Percentiles rank a stretch among this genome's conserved stretches.
phyloP scores from a whole-genome alignment of 331 rosid species.

The Cydonia oblonga region DNA sequence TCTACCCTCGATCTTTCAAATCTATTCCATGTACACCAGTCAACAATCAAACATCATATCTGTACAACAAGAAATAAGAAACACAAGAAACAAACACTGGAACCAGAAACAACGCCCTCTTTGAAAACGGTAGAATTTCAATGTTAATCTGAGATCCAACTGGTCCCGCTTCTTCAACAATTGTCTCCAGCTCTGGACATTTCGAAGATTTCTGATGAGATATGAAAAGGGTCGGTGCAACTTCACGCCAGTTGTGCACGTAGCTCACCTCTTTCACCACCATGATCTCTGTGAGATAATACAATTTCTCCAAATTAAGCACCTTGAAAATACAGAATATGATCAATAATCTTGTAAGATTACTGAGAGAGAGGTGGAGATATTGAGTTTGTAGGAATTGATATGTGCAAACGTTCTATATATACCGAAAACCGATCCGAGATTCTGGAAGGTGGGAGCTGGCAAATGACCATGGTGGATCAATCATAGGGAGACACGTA shows the following conservation, averaged over 20 bases:
- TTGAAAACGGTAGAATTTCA: neutral
- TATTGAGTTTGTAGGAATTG: neutral
- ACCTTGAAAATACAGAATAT: neutral
- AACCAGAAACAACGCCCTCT: constrained; percentile 15
- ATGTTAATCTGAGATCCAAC: neutral
- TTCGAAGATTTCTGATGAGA: neutral
- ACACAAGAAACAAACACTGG: constrained; percentile 8
- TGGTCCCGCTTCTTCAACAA: constrained; percentile 9
- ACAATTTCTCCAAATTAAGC: neutral
- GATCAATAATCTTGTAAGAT: neutral
- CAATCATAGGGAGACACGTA: neutral
- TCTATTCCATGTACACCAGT: neutral
- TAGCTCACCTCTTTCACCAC: constrained; percentile 10
- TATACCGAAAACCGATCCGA: neutral
- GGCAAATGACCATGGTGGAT: neutral
- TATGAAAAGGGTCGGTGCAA: constrained; percentile 10
- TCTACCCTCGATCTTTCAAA: neutral
- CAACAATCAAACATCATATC: neutral
- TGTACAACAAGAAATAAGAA: constrained; percentile 8
- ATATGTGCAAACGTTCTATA: neutral
- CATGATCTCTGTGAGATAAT: neutral
- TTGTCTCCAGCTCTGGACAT: constrained; percentile 24
- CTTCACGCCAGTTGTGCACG: constrained; percentile 2
- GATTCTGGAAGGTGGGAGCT: neutral
- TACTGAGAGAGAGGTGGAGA: neutral